Evolutionary conservation across 106 monocot genomes (phyloP), one percentile per base, ranked within the genome.

Genomic region (Vanilla planifolia): DNA sequence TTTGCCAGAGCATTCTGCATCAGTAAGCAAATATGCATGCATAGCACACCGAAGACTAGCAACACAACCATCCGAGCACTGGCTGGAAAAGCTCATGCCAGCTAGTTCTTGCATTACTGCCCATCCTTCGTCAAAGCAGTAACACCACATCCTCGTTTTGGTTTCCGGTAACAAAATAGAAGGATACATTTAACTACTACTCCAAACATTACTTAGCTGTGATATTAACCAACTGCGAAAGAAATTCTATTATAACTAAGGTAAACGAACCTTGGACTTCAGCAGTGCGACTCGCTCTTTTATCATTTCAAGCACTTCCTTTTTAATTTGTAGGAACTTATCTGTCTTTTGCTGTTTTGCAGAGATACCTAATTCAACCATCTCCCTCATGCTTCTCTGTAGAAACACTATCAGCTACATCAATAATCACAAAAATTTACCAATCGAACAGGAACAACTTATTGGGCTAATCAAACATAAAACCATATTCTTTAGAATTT

Each of bases 301-400:
- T 37, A 96, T 84, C 95, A 96, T 87, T 73, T 90, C 90, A 79
- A 64, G 69, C 8, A 91, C 76, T 60, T 96, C 95, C 62, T 75
- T 69, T 69, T 91, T 96, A 23, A 96, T 75, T 60, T 84, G 84
- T 53, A 81, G 84, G 32, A 90, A 81, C 67, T 72, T 84, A 64
- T 81, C 81, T 66, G 67, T 69, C 59, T 90, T 96, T 67, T 75
- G 70, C 51, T 83, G 89, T 61, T 95, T 95, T 55, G 86, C 86
- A 48, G 83, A 83, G n/a, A 87, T 66, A 62, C 95, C 87, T 78
- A 73, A 57, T 79, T 87, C 81, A 66, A 96, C 79, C 90, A 96
- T 84, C 60, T 87, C 90, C 69, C 74, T 90, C 81, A 96, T 73
- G 47, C 91, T 84, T 67, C 90, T 95, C 95, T 95, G 75, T 64